A percentile compares a stretch with the other conserved stretches of the same genome.
These are phyloP conservation scores for Thielaviopsis cerberus DNA, from an alignment of 2,329 filamentous ascomycete genomes.

Conservation along the genomic window DNA sequence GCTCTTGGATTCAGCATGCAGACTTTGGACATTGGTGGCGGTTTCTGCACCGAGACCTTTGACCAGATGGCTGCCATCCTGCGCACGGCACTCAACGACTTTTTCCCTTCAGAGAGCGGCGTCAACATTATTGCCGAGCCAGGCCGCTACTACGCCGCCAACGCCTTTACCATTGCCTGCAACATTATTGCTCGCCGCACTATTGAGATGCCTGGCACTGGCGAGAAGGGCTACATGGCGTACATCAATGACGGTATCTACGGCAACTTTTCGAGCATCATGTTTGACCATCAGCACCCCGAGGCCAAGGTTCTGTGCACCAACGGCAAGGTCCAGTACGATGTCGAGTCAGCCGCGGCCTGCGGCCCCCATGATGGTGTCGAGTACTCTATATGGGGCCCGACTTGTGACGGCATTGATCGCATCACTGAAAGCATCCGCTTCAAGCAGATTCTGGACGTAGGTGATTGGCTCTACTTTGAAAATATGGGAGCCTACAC, in stretches of 20 bases:
- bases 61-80: slow-evolving; percentile 76
- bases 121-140: slow-evolving; percentile 88
- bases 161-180: slow-evolving; percentile 84
- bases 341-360: slow-evolving; percentile 31
- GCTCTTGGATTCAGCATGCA: slow-evolving; percentile 62
- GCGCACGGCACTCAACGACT: slow-evolving; percentile 60
- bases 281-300: slow-evolving; percentile 94
- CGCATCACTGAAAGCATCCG: slow-evolving; percentile 69
- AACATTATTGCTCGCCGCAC: slow-evolving; percentile 91
- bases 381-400: slow-evolving; percentile 94
- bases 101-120: slow-evolving; percentile 56
- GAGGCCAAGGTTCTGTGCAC: slow-evolving; percentile 61
- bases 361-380: slow-evolving; percentile 26
- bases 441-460: slow-evolving; percentile 60
- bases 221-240: slow-evolving; percentile 71
- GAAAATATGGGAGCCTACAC: slow-evolving; percentile 98
- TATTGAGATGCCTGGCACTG: slow-evolving; percentile 49
- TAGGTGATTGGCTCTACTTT: slow-evolving; percentile 97
- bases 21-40: slow-evolving; percentile 83
- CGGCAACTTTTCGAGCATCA: slow-evolving; percentile 97
- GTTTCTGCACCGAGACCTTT: slow-evolving; percentile 80
- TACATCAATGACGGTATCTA: slow-evolving; percentile 97
- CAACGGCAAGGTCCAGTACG: slow-evolving; percentile 37
- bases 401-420: slow-evolving; percentile 94
- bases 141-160: slow-evolving; percentile 85